These are phyloP conservation scores for Spergularia marina DNA, from an alignment of 148 eudicot genomes.

Conservation along the genomic window DNA sequence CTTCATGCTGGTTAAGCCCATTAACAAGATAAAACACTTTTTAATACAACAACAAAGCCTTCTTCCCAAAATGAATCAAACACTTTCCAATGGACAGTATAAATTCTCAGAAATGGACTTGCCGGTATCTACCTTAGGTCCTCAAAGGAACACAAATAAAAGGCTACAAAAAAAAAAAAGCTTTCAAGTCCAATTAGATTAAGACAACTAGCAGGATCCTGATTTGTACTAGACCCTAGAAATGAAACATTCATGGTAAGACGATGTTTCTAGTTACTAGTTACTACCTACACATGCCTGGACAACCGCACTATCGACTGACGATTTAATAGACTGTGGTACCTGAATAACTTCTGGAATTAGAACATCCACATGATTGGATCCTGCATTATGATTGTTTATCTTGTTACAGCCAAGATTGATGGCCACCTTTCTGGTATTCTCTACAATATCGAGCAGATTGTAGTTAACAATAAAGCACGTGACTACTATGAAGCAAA, in stretches of 20 bases:
- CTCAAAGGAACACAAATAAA: background rate
- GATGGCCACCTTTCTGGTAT: conserved; percentile 76
- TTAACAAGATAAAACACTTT: background rate
- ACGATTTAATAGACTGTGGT: conserved; percentile 21
- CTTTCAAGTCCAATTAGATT: background rate
- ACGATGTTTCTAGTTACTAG: background rate
- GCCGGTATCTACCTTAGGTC: background rate
- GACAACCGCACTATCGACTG: conserved; percentile 7
- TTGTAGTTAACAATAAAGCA: background rate
- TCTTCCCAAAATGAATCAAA: too few relatives aligned
- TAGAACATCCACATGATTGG: conserved; percentile 63
- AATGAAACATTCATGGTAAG: background rate
- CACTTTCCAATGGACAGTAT: background rate
- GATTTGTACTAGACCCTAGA: background rate
- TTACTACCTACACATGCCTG: background rate
- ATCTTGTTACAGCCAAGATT: conserved; percentile 72
- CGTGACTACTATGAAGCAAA: background rate
- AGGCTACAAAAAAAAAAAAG: background rate
- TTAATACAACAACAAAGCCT: too few relatives aligned
- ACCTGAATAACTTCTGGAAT: conserved; percentile 98
- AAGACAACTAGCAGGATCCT: conserved; percentile 10
- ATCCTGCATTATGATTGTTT: conserved; percentile 30
- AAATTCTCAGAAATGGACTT: background rate
- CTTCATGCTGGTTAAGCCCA: background rate
- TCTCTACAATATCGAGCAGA: conserved; percentile 58